These are phyloP conservation scores for Agaricus sinodeliciosus DNA, from an alignment of 768 basidiomycete genomes.

Conservation along the genomic window DNA sequence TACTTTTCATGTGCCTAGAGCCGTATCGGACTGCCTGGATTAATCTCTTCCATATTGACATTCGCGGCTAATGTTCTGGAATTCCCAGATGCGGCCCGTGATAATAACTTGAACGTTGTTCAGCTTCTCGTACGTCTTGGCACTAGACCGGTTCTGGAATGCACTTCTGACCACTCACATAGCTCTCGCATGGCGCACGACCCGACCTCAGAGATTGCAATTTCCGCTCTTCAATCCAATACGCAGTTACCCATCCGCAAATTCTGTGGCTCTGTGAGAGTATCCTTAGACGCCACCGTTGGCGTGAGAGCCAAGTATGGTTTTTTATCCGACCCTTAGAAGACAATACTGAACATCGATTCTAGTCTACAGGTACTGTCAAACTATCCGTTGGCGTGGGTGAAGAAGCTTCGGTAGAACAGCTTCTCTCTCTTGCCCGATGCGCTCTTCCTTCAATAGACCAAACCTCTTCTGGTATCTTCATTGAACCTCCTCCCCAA, in stretches of 20 bases:
- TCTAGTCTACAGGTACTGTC: constrained; percentile 32
- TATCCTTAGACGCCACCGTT: constrained; percentile 53
- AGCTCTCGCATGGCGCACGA: constrained; percentile 66
- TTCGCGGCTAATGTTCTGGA: constrained; percentile 13
- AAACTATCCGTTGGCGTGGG: constrained; percentile 20
- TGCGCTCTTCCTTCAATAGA: constrained; percentile 26
- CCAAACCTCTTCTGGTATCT: constrained; percentile 18
- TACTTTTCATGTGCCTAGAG: constrained; percentile 9
- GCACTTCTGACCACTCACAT: constrained; percentile 10
- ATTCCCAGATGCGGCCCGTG: constrained; percentile 64
- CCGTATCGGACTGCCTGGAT: constrained; percentile 1
- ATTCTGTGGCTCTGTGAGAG: constrained; percentile 69
- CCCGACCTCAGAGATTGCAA: constrained; percentile 71
- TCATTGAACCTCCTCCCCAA: constrained; percentile 34
- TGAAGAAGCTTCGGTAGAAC: constrained; percentile 18
- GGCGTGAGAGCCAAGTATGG: constrained; percentile 54
- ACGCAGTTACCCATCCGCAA: constrained; percentile 52
- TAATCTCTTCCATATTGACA: not conserved
- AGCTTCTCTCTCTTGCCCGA: constrained; percentile 30
- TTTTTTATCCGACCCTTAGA: constrained; percentile 9
- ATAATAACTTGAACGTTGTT: constrained; percentile 64
- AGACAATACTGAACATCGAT: constrained; percentile 12
- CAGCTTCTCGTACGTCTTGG: constrained; percentile 47
- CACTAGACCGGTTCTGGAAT: constrained; percentile 1
- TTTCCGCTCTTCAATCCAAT: constrained; percentile 67